Conservation (phyloP, 768 basidiomycete species). For the Lentinula aciculospora region DNA sequence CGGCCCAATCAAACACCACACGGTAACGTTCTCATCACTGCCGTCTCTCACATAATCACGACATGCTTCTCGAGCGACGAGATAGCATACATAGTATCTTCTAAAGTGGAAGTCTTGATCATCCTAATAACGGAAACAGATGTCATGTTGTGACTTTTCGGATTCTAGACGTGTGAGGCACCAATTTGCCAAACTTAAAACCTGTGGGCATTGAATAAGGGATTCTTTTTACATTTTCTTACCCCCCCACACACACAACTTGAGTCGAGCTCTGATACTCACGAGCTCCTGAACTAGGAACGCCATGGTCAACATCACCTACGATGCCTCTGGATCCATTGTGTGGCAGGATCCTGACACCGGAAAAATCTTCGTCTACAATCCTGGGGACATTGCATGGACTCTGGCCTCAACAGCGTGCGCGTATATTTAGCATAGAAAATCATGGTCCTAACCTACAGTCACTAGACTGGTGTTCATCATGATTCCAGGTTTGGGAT, state of each 20-base stretch:
- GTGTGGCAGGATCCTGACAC: slow-evolving; percentile 1
- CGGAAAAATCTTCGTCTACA: slow-evolving; percentile 26
- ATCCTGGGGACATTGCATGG: slow-evolving; percentile 49
- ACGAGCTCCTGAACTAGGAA: neutral
- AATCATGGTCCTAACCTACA: neutral
- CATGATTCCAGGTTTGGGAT: slow-evolving; percentile 83
- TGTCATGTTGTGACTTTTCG: neutral
- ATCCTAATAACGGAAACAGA: neutral
- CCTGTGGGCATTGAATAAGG: neutral
- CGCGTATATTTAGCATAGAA: slow-evolving; percentile 27
- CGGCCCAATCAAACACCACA: neutral
- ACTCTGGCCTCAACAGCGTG: slow-evolving; percentile 69
- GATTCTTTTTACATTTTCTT: neutral
- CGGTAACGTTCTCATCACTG: neutral
- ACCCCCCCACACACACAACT: neutral
- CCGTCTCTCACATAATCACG: neutral
- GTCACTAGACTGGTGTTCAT: slow-evolving; percentile 35
- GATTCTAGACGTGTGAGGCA: neutral
- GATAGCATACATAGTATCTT: neutral
- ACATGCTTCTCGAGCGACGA: neutral
- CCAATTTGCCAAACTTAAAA: neutral
- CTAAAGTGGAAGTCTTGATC: neutral
- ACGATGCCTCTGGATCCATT: slow-evolving; percentile 7
- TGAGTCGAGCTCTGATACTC: neutral
- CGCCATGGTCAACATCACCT: slow-evolving; percentile 13